Evolutionary conservation across 2,329 filamentous ascomycete genomes (phyloP), one percentile per base, ranked within the genome.

Genomic region (Sclerotinia trifoliorum): DNA sequence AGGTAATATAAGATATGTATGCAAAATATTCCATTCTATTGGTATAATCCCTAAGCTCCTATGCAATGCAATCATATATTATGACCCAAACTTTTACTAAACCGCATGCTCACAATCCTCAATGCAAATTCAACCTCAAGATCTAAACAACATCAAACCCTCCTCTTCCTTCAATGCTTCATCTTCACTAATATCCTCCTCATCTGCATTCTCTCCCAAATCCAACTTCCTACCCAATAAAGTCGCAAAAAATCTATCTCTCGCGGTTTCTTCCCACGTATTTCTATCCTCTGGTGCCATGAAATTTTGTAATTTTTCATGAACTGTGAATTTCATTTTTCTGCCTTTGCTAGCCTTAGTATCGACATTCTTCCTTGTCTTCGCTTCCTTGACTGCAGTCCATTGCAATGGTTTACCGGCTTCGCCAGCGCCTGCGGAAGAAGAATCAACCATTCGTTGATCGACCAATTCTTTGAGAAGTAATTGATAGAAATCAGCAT

Each of bases 231-330:
- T 88, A 0, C 91, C 91, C 71, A 94, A 86, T 71, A 94, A 79
- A 35, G 89, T 90, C 19, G 88, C 88, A 77, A 94, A 94, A 78
- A 94, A 87, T 68, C 87, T 80, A 74, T 95, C 92, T 69, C 93
- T 87, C 67, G 94, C 93, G 69, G 87, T 85, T 73, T 90, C 88
- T 70, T 92, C 91, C 95, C 95, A 99, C 21, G 79, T 80, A 4
- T 90, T 85, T 65, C 92, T 84, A 77, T 96, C 91, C 78, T 97
- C 93, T 0, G 93, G 89, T 15, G 94, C 94, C 93, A 97, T 97
- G 77, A 98, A 98, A 79, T 97, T 97, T 81, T 97, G 92, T 76
- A 99, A 80, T 82, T 98, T 98, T 82, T 98, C 94, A 77, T 98
- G 94, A 57, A 97, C 93, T 21, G 92, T 95, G 80, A 94, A 99